These are phyloP conservation scores for Phytophthora palmivora DNA, from an alignment of 352 stramenopile species.

Conservation along the genomic window DNA sequence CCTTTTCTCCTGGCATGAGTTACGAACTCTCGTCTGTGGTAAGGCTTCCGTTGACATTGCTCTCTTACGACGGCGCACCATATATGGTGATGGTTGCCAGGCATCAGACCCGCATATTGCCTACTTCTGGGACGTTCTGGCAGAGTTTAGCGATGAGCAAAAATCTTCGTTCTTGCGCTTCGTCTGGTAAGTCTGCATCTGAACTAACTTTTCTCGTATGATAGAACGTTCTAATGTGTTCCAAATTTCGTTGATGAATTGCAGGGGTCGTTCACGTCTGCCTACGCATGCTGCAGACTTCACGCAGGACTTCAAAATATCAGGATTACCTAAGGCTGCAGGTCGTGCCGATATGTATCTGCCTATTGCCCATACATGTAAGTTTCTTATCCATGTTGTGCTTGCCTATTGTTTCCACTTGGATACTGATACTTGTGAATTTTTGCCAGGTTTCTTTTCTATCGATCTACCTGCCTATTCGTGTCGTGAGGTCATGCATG, in stretches of 20 bases:
- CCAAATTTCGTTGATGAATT: constrained; percentile 11
- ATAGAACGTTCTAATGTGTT: constrained; percentile 16
- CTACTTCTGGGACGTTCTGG: constrained; percentile 92
- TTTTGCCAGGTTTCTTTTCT: constrained; percentile 80
- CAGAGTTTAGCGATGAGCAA: constrained; percentile 89
- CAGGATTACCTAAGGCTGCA: constrained; percentile 77
- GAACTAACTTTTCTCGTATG: neutral
- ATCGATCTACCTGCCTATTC: constrained; percentile 87
- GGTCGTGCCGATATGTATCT: constrained; percentile 84
- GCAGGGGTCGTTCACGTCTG: constrained; percentile 84
- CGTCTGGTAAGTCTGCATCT: constrained; percentile 62
- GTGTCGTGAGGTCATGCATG: constrained; percentile 75
- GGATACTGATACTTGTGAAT: constrained; percentile 13
- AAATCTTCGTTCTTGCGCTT: constrained; percentile 92
- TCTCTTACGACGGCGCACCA: constrained; percentile 85
- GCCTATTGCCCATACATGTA: constrained; percentile 89
- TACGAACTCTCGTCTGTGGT: constrained; percentile 90
- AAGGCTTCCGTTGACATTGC: constrained; percentile 90
- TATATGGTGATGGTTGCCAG: constrained; percentile 91
- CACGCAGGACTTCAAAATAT: constrained; percentile 92
- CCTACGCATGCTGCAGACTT: constrained; percentile 90
- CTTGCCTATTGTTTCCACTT: neutral
- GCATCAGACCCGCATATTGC: constrained; percentile 87
- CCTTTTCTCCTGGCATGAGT: constrained; percentile 91
- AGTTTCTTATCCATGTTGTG: constrained; percentile 7